Conservation (phyloP, 2,329 filamentous ascomycete genomes). For the Clarireedia hainanense region DNA sequence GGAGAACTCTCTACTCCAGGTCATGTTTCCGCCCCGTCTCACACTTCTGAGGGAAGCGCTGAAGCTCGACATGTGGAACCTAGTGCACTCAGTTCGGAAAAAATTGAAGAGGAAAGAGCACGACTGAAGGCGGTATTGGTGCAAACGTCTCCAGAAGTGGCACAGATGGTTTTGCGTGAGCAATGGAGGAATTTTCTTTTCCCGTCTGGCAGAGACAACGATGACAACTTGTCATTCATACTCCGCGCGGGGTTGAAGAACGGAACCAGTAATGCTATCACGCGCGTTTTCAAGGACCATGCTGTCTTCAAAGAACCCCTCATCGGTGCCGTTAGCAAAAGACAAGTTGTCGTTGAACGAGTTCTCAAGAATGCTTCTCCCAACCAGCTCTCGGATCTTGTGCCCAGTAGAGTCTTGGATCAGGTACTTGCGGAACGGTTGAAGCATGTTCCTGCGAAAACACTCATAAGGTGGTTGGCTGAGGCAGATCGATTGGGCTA, state of each 20-base stretch:
- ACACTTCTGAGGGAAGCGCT: not conserved
- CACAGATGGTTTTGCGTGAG: slow-evolving; percentile 17
- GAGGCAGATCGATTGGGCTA: slow-evolving; percentile 23
- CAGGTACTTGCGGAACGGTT: slow-evolving; percentile 13
- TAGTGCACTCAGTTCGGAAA: not conserved
- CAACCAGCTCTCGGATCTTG: slow-evolving; percentile 11
- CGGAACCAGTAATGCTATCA: slow-evolving; percentile 13
- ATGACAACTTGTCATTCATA: slow-evolving; percentile 22
- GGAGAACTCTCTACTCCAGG: not conserved
- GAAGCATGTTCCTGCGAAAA: slow-evolving; percentile 17
- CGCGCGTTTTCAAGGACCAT: slow-evolving; percentile 19
- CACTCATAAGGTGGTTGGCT: slow-evolving; percentile 23
- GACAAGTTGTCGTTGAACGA: slow-evolving; percentile 13
- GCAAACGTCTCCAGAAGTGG: slow-evolving; percentile 17
- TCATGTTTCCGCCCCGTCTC: not conserved
- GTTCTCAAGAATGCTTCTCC: slow-evolving; percentile 13
- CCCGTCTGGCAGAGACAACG: slow-evolving; percentile 9
- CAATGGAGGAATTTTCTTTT: slow-evolving; percentile 22
- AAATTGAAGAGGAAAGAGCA: slow-evolving; percentile 16
- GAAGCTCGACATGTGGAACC: not conserved
- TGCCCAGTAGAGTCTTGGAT: slow-evolving; percentile 19
- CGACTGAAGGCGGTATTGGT: slow-evolving; percentile 16
- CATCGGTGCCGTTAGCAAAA: slow-evolving; percentile 10
- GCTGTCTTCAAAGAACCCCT: slow-evolving; percentile 15
- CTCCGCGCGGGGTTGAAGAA: slow-evolving; percentile 25